phyloP scores from a whole-genome alignment of 257 asterid species.

The Schizonepeta tenuifolia region DNA sequence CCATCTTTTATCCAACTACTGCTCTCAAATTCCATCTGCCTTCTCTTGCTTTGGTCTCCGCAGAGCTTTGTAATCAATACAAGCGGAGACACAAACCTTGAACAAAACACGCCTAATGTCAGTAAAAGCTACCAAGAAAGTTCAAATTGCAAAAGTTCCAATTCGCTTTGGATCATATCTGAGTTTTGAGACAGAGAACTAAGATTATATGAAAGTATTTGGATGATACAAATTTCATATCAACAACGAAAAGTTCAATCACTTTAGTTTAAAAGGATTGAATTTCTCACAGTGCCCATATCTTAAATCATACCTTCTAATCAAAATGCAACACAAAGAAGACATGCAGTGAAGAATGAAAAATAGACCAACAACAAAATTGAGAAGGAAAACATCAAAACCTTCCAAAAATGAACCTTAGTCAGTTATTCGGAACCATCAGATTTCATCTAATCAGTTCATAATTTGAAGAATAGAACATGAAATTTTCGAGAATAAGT shows the following conservation, averaged over 20 bases:
- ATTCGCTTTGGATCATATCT: constrained; percentile 1
- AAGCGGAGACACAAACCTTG: constrained; percentile 89
- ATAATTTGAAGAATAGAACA: constrained; percentile 16
- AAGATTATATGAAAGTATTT: background rate
- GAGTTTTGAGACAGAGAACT: constrained; percentile 18
- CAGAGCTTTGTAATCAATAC: constrained; percentile 37
- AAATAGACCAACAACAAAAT: constrained; percentile 34
- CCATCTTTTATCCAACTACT: constrained; percentile 84
- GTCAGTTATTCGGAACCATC: constrained; percentile 4
- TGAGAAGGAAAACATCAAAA: constrained; percentile 17
- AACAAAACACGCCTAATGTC: constrained; percentile 39
- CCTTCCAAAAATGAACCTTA: background rate
- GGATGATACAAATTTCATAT: background rate
- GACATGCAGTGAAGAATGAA: background rate
- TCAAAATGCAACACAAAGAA: background rate
- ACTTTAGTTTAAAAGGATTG: background rate
- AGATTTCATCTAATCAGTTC: constrained; percentile 27
- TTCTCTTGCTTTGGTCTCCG: constrained; percentile 34
- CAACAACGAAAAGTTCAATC: constrained; percentile 5
- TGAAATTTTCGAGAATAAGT: constrained; percentile 16
- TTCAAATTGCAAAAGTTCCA: background rate
- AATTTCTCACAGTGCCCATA: background rate
- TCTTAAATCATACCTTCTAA: constrained; percentile 11
- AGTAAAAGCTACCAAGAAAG: constrained; percentile 1
- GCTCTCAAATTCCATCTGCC: constrained; percentile 78